These are phyloP conservation scores for Aspergillus indologenus DNA, from an alignment of 495 filamentous ascomycete genomes.

Conservation along the genomic window DNA sequence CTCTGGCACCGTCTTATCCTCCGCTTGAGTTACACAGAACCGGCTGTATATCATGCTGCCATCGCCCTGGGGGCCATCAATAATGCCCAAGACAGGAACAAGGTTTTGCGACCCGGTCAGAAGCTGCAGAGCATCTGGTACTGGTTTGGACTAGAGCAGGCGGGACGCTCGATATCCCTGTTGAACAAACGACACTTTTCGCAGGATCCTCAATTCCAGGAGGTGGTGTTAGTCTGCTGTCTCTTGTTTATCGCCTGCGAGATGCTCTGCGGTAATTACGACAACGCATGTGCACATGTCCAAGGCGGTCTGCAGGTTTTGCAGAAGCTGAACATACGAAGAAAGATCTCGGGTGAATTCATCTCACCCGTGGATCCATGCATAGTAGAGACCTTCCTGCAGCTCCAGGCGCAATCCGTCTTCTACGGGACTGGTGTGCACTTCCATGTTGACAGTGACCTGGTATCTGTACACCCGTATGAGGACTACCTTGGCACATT, in stretches of 20 bases:
- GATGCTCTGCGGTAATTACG: background rate
- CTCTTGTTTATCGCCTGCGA: background rate
- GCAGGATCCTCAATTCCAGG: slow-evolving; percentile 2
- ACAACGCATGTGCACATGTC: background rate
- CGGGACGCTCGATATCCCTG: background rate
- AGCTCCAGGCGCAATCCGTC: background rate
- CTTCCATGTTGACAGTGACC: background rate
- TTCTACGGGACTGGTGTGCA: background rate
- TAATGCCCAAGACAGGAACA: slow-evolving; percentile 17
- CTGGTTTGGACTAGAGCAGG: background rate
- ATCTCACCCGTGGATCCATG: background rate
- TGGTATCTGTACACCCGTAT: background rate
- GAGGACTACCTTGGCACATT: background rate
- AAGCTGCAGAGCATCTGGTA: slow-evolving; percentile 10
- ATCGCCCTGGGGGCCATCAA: slow-evolving; percentile 22
- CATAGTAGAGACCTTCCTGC: background rate
- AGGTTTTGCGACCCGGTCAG: slow-evolving; percentile 19
- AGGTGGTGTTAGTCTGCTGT: background rate
- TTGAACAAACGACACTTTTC: background rate
- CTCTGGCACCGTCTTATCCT: slow-evolving; percentile 22
- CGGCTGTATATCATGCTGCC: slow-evolving; percentile 27
- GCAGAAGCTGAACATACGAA: background rate
- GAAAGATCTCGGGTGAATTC: background rate
- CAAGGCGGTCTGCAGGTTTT: background rate
- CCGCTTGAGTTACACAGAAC: slow-evolving; percentile 21